These are phyloP conservation scores for Limonium bicolor DNA, from an alignment of 148 eudicot genomes.

Conservation along the genomic window DNA sequence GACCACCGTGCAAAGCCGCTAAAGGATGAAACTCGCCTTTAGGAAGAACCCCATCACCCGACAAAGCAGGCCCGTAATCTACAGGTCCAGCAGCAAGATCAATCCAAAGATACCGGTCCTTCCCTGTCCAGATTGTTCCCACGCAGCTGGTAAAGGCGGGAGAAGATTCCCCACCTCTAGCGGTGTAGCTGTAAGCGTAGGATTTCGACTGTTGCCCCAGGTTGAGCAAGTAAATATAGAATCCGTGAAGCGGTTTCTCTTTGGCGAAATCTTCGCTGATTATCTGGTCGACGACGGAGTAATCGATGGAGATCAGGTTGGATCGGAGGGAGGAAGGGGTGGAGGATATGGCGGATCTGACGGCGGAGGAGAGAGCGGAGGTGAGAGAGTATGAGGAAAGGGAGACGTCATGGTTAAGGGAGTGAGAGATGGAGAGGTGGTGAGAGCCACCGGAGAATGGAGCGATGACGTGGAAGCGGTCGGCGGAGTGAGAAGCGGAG, in stretches of 20 bases:
- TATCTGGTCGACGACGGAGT: conserved; percentile 34
- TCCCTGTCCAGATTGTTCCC: conserved; percentile 57
- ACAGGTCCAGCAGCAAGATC: conserved; percentile 87
- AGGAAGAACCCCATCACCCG: conserved; percentile 83
- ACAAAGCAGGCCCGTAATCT: conserved; percentile 82
- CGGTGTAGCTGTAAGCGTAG: conserved; percentile 45
- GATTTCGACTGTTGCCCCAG: conserved; percentile 41
- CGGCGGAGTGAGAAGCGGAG: conserved; percentile 42
- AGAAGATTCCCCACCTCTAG: conserved; percentile 35
- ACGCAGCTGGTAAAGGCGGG: conserved; percentile 45
- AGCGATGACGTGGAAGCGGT: conserved; percentile 55
- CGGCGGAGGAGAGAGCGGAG: conserved; percentile 23
- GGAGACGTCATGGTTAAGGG: conserved; percentile 31
- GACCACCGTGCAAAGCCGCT: conserved; percentile 47
- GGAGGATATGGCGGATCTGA: conserved; percentile 16
- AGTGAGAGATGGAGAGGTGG: conserved; percentile 33
- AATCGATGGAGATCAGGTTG: conserved; percentile 23
- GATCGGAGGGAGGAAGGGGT: conserved; percentile 42
- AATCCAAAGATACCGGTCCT: conserved; percentile 65
- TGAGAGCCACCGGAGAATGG: conserved; percentile 21
- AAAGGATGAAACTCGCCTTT: conserved; percentile 76
- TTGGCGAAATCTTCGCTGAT: conserved; percentile 24
- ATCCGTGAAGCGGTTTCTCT: conserved; percentile 20
- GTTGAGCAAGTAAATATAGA: conserved; percentile 46
- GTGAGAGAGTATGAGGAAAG: conserved; percentile 33